Conservation (phyloP, 2,329 filamentous ascomycete genomes). For the Chaetomiaceae sp. region DNA sequence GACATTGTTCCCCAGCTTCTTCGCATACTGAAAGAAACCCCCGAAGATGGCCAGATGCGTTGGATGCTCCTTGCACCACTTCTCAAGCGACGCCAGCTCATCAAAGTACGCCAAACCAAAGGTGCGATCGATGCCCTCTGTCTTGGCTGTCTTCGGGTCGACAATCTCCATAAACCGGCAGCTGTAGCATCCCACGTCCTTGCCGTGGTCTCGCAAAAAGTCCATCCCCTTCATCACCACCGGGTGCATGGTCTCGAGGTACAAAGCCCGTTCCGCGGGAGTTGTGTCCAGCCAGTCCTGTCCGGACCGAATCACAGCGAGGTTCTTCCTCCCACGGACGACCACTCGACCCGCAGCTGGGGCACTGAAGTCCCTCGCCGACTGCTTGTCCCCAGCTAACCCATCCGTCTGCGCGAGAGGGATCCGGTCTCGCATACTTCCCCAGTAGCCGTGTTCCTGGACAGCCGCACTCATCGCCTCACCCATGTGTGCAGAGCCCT, state of each 20-base stretch:
- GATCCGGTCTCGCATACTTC: conserved; percentile 42
- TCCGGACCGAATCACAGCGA: conserved; percentile 41
- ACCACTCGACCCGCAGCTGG: conserved; percentile 23
- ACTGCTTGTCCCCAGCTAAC: conserved; percentile 28
- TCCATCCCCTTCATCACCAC: conserved; percentile 40
- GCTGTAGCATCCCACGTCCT: conserved; percentile 39
- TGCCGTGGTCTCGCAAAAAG: conserved; percentile 39
- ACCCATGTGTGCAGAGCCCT: conserved; percentile 39
- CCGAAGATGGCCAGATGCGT: conserved; percentile 40
- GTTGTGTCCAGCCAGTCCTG: conserved; percentile 41
- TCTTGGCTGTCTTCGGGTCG: conserved; percentile 22
- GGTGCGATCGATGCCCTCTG: conserved; percentile 31
- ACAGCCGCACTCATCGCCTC: conserved; percentile 34
- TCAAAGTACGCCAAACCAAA: conserved; percentile 41
- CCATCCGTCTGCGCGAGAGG: conserved; percentile 35
- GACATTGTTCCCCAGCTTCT: conserved; percentile 33
- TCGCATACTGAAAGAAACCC: conserved; percentile 36
- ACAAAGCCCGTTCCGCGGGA: conserved; percentile 38
- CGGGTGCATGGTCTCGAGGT: conserved; percentile 42
- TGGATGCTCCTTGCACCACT: conserved; percentile 36
- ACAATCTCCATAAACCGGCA: conserved; percentile 41
- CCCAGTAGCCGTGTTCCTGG: conserved; percentile 42
- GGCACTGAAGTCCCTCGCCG: background rate
- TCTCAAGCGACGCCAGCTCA: conserved; percentile 36
- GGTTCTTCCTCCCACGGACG: conserved; percentile 36